Base-by-base conservation (phyloP, 2,329 filamentous ascomycete species). In the Lizonia empirigonia region DNA sequence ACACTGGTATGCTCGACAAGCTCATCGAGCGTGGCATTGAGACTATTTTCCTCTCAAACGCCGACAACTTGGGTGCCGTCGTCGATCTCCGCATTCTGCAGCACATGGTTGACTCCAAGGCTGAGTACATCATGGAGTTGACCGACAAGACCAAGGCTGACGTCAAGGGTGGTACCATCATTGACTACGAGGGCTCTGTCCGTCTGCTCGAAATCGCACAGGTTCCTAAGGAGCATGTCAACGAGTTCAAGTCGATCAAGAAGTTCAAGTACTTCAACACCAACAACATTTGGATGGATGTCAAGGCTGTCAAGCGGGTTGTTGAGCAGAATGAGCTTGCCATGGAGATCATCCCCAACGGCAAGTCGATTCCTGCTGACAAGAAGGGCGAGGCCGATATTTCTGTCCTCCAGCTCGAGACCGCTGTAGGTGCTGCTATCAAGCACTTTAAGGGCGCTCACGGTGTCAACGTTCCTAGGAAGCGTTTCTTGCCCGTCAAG, bases 221-320 rank as follows among this genome's bases (percentile, higher is more conserved):
- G 83, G 94, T 99, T 27, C 94, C 94, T 78, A 99, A 97, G 86
- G 91, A 99, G 83, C 94, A 99, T 80, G 90, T 94, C 76, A 97
- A 99, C 80, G 94, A 99, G 82, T 99, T 99, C 90, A 99, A 99
- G 87, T 97, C 92, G 39, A 99, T 99, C 84, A 99, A 99, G 88
- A 99, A 99, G 85, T 99, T 99, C 89, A 97, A 96, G 85, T 99
- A 99, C 87, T 99, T 99, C 88, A 99, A 99, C 86, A 99, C 94
- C 78, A 99, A 99, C 89, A 99, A 99, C 85, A 97, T 99, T 80
- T 99, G 94, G 94, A 89, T 99, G 84, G 96, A 96, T 81, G 84
- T 97, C 68, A 87, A 90, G 74, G 94, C 94, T 65, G 89, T 99
- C 80, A 97, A 97, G 88, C 92, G 94, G 55, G 91, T 99, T 46